Evolutionary conservation across 1,139 yeast genomes (phyloP).

Genomic region (Candida glucosophila): DNA sequence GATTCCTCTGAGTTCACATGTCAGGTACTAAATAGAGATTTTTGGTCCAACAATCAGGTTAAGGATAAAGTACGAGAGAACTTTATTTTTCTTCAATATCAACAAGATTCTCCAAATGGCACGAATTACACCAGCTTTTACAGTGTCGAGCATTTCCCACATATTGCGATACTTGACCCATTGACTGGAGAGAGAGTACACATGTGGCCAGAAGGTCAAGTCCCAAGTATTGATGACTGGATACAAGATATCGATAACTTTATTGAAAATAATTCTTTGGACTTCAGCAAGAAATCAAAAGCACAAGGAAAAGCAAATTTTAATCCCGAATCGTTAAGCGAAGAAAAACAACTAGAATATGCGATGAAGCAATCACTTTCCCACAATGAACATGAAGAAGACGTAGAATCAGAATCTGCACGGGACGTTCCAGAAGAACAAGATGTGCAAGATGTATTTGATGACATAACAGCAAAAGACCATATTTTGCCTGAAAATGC

Average conservation of each 20-base stretch:
- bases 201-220: constrained; percentile 46
- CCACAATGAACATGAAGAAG: constrained; percentile 10
- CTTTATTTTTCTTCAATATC: constrained; percentile 78
- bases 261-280: constrained; percentile 54
- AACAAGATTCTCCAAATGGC: constrained; percentile 69
- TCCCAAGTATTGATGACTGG: constrained; percentile 54
- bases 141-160: constrained; percentile 63
- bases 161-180: constrained; percentile 87
- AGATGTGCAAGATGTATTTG: constrained; percentile 19
- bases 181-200: constrained; percentile 39
- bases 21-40: constrained; percentile 84
- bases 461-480: constrained; percentile 35
- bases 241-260: constrained; percentile 52
- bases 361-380: constrained; percentile 64
- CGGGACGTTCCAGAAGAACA: constrained; percentile 12
- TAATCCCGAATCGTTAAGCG: constrained; percentile 59
- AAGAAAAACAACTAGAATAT: constrained; percentile 76
- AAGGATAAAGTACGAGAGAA: constrained; percentile 56
- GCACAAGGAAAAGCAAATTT: constrained; percentile 56
- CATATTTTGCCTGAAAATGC: constrained; percentile 51
- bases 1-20: constrained; percentile 79
- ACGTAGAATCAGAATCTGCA: constrained; percentile 18
- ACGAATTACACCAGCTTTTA: constrained; percentile 63
- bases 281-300: too few species aligned
- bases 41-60: constrained; percentile 73